A percentile compares a stretch with the other conserved stretches of the same genome.
Evolutionary conservation across 495 filamentous ascomycete species (phyloP).

Genomic region (Jackrogersella minutella): DNA sequence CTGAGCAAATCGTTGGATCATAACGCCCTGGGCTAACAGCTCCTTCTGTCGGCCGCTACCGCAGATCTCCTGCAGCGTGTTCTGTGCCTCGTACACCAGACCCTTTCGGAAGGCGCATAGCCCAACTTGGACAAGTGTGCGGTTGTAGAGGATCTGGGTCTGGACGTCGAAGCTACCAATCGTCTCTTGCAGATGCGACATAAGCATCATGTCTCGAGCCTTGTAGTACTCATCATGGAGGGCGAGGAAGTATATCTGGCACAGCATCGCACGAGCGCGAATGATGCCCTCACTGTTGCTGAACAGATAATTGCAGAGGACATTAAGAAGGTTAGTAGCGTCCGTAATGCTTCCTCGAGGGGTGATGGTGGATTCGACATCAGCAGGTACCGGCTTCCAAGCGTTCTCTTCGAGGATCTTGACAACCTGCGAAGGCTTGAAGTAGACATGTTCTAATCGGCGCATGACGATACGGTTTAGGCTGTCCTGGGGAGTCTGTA

Average conservation of each 20-base stretch:
- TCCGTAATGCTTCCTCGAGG: constrained; percentile 70
- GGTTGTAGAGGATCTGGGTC: constrained; percentile 98
- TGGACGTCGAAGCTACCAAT: constrained; percentile 94
- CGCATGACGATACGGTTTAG: constrained; percentile 92
- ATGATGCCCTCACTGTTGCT: constrained; percentile 92
- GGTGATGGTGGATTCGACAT: constrained; percentile 81
- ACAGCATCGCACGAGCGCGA: constrained; percentile 94
- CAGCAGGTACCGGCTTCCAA: constrained; percentile 80
- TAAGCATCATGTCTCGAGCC: constrained; percentile 97
- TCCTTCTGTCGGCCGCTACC: constrained; percentile 98
- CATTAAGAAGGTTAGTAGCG: constrained; percentile 78
- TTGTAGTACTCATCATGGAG: constrained; percentile 97
- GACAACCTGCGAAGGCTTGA: constrained; percentile 96
- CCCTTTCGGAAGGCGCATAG: constrained; percentile 98
- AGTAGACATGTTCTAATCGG: constrained; percentile 95
- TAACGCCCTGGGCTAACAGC: constrained; percentile 94
- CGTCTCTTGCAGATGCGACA: constrained; percentile 98
- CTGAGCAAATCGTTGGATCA: constrained; percentile 94
- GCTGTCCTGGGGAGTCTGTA: constrained; percentile 79
- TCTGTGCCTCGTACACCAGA: constrained; percentile 96
- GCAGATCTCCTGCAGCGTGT: constrained; percentile 95
- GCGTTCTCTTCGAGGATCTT: constrained; percentile 89
- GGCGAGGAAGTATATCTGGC: constrained; percentile 97
- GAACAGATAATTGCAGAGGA: constrained; percentile 94
- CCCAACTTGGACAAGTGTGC: constrained; percentile 95